Percentiles rank a stretch among this genome's conserved stretches.
These are phyloP conservation scores for Globisporangium splendens DNA, from an alignment of 352 stramenopile genomes.

Conservation along the genomic window DNA sequence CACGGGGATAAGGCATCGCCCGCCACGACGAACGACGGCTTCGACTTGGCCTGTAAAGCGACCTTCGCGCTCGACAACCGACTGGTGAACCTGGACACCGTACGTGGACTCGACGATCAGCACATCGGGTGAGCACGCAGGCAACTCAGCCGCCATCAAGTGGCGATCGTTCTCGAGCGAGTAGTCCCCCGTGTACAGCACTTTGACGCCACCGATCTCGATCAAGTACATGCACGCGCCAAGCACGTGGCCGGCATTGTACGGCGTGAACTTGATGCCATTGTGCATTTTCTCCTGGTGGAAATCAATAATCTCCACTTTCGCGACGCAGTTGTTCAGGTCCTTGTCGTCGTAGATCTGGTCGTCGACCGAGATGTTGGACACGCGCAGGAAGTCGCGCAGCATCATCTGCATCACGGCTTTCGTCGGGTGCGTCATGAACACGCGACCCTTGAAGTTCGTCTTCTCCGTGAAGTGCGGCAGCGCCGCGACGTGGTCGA, in stretches of 20 bases:
- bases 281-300: conserved; percentile 96
- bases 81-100: conserved; percentile 96
- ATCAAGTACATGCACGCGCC: conserved; percentile 99
- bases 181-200: conserved; percentile 99
- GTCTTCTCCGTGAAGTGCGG: conserved; percentile 99
- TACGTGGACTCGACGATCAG: conserved; percentile 99
- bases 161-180: conserved; percentile 98
- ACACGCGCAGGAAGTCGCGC: conserved; percentile 95
- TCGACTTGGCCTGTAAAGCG: conserved; percentile 97
- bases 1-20: conserved; percentile 97
- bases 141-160: conserved; percentile 91
- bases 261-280: conserved; percentile 98
- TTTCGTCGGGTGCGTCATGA: conserved; percentile 99
- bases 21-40: conserved; percentile 93
- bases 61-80: conserved; percentile 93
- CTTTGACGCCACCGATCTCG: conserved; percentile 96
- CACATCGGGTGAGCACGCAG: conserved; percentile 92
- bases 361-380: conserved; percentile 91
- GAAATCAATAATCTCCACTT: conserved; percentile 99
- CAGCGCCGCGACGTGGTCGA: conserved; percentile 98
- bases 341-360: conserved; percentile 94
- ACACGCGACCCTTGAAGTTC: conserved; percentile 96
- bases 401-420: conserved; percentile 98
- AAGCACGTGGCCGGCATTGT: conserved; percentile 99
- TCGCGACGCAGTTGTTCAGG: conserved; percentile 95